A percentile compares a stretch with the other conserved stretches of the same genome.
Evolutionary conservation across 495 filamentous ascomycete species (phyloP).

Genomic region (Glarea lozoyensis): DNA sequence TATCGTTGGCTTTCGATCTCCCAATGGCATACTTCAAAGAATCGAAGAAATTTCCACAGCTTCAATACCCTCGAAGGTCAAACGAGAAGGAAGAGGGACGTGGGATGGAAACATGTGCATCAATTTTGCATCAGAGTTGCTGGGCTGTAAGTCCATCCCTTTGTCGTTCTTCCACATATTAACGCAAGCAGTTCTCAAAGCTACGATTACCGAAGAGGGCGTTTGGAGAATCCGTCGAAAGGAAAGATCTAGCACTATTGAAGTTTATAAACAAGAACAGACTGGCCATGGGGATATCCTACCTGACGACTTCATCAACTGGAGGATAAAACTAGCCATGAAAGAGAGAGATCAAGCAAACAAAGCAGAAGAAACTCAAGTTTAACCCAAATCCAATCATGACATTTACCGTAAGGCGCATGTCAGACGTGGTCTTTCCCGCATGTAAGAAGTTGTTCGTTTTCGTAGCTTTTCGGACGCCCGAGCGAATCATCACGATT

Average conservation of each 20-base stretch:
- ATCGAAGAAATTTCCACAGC: slow-evolving; percentile 72
- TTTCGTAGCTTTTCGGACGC: too few relatives aligned
- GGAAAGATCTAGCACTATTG: slow-evolving; percentile 47
- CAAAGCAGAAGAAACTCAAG: too few relatives aligned
- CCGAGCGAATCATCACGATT: too few relatives aligned
- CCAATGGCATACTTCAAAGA: slow-evolving; percentile 58
- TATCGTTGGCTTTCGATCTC: slow-evolving; percentile 77
- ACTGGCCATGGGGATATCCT: slow-evolving; percentile 68
- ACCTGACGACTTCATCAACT: slow-evolving; percentile 65
- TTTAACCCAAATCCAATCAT: too few relatives aligned
- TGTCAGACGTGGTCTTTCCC: too few relatives aligned
- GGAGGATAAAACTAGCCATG: slow-evolving; percentile 47
- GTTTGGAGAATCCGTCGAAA: slow-evolving; percentile 72
- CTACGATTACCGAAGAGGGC: slow-evolving; percentile 57
- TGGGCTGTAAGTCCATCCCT: slow-evolving; percentile 48
- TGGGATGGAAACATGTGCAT: slow-evolving; percentile 93
- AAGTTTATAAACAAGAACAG: slow-evolving; percentile 64
- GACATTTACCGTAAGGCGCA: too few relatives aligned
- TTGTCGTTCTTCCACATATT: too few relatives aligned
- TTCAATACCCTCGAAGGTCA: slow-evolving; percentile 64
- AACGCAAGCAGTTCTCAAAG: slow-evolving; percentile 40
- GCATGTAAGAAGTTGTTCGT: too few relatives aligned
- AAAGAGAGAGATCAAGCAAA: neutral
- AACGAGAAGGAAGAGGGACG: slow-evolving; percentile 46
- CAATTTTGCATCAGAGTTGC: slow-evolving; percentile 69